phyloP scores from a whole-genome alignment of 176 grass and related monocot genomes.

The Oryza brachyantha region DNA sequence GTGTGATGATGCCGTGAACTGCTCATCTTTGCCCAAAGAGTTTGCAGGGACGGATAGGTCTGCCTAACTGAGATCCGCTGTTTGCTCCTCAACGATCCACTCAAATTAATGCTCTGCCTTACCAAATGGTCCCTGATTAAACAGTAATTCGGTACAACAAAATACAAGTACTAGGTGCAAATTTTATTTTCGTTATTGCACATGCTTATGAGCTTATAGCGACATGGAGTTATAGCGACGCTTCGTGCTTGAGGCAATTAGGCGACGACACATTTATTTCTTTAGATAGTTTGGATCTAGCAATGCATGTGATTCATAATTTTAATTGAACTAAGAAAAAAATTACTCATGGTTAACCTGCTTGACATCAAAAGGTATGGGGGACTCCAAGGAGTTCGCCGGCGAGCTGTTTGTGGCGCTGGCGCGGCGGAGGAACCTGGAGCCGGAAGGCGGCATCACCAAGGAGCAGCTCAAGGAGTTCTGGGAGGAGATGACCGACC shows the following conservation, averaged over 20 bases:
- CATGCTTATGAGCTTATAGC: neutral
- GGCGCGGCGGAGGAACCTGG: constrained; percentile 60
- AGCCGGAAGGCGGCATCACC: constrained; percentile 59
- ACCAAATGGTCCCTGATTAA: neutral
- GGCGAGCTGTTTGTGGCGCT: constrained; percentile 80
- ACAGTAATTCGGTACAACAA: neutral
- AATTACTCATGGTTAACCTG: neutral
- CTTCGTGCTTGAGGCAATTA: neutral
- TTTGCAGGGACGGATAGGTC: constrained; percentile 1
- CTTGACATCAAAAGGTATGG: constrained; percentile 61
- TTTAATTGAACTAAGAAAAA: neutral
- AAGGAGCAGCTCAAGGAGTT: constrained; percentile 87
- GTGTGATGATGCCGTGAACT: neutral
- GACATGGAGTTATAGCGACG: neutral
- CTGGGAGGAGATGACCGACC: constrained; percentile 96
- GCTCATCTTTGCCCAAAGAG: neutral
- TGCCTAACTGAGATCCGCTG: constrained; percentile 25
- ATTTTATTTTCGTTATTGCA: neutral
- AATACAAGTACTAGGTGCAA: neutral
- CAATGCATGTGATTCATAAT: neutral
- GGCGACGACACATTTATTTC: neutral
- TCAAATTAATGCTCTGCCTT: neutral
- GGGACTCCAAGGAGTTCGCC: constrained; percentile 94
- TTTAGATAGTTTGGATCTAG: neutral
- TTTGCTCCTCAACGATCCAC: constrained; percentile 2